phyloP scores from a whole-genome alignment of 352 stramenopile genomes.

The Elongisporangium anandrum region DNA sequence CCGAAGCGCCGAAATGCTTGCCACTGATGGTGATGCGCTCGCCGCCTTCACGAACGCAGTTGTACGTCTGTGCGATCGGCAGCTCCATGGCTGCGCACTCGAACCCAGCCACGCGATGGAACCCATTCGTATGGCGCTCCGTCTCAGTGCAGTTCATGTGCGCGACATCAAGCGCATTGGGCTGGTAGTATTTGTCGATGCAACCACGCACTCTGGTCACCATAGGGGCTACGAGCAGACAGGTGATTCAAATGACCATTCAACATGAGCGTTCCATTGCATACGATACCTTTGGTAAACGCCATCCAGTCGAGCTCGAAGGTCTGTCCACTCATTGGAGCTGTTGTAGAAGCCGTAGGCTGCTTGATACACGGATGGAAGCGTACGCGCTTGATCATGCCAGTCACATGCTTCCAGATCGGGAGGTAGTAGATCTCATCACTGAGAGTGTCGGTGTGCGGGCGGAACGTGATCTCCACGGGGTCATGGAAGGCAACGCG shows the following conservation, averaged over 20 bases:
- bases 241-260: background rate
- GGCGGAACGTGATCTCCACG: conserved; percentile 50
- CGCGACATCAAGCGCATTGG: conserved; percentile 8
- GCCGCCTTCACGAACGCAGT: conserved; percentile 53
- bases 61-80: conserved; percentile 64
- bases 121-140: conserved; percentile 35
- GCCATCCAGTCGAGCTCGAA: conserved; percentile 72
- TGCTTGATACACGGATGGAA: conserved; percentile 48
- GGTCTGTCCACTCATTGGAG: conserved; percentile 38
- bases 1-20: conserved; percentile 66
- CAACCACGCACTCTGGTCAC: conserved; percentile 75
- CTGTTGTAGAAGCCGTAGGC: background rate
- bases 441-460: conserved; percentile 16
- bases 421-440: conserved; percentile 61
- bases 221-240: conserved; percentile 31
- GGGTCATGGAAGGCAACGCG: conserved; percentile 34
- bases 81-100: conserved; percentile 40
- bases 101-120: conserved; percentile 33
- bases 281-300: conserved; percentile 43
- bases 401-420: conserved; percentile 54
- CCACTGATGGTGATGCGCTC: conserved; percentile 58
- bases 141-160: conserved; percentile 46
- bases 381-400: conserved; percentile 52
- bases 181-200: conserved; percentile 66
- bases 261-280: background rate